Evolutionary conservation across 2,329 filamentous ascomycete species (phyloP).

Genomic region (Biscogniauxia sp.): DNA sequence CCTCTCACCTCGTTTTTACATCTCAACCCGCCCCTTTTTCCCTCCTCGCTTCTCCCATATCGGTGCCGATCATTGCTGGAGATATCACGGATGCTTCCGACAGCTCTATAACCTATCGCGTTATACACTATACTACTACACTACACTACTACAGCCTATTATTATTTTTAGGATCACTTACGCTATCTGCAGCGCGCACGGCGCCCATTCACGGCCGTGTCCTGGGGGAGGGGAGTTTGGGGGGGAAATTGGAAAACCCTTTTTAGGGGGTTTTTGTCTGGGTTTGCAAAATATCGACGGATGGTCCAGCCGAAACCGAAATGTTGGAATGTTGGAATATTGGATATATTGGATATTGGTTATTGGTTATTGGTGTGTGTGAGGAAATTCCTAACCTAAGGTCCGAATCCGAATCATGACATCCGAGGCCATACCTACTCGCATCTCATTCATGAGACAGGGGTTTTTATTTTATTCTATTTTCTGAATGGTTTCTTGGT

Average conservation of each 20-base stretch:
- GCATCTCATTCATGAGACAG: background rate
- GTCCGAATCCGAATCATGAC: background rate
- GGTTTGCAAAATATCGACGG: too few relatives aligned
- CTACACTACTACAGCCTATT: background rate
- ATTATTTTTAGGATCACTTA: background rate
- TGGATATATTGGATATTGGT: too few relatives aligned
- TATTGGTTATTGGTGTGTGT: too few relatives aligned
- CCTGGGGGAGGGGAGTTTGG: too few relatives aligned
- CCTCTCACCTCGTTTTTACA: conserved; percentile 3
- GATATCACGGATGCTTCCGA: background rate
- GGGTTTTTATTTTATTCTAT: background rate
- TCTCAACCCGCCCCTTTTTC: conserved; percentile 1
- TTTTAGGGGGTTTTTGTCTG: too few relatives aligned
- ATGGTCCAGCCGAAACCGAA: too few relatives aligned
- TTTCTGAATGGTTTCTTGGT: too few relatives aligned
- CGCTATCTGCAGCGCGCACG: background rate
- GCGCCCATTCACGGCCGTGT: background rate
- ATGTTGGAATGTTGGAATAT: too few relatives aligned
- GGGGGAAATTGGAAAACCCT: too few relatives aligned
- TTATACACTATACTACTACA: background rate
- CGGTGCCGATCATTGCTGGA: background rate
- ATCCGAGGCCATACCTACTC: background rate
- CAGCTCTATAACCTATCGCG: background rate
- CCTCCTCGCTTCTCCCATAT: background rate
- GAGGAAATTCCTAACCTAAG: background rate